Conservation (phyloP, 495 filamentous ascomycete species). For the Chaetomium cochliodes region DNA sequence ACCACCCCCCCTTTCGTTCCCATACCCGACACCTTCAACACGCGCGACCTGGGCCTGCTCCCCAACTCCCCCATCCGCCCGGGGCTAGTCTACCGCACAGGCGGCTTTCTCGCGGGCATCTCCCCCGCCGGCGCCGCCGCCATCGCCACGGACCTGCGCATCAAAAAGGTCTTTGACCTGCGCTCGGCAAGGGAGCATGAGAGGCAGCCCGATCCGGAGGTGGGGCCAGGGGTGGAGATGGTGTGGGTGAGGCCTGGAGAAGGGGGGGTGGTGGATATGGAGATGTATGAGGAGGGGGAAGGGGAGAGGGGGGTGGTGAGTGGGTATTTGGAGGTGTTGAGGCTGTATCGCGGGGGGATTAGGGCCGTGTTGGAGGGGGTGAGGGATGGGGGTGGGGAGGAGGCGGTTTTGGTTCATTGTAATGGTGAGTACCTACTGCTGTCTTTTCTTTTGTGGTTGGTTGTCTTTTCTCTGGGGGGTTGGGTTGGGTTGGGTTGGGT, state of each 20-base stretch:
- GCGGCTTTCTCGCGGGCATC: slow-evolving; percentile 40
- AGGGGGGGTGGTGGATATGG: slow-evolving; percentile 29
- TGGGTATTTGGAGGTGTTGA: slow-evolving; percentile 47
- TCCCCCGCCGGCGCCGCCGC: slow-evolving; percentile 37
- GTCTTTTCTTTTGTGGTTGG: neutral
- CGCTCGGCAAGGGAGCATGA: slow-evolving; percentile 41
- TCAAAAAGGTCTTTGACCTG: slow-evolving; percentile 48
- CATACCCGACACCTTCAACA: slow-evolving; percentile 53
- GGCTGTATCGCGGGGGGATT: slow-evolving; percentile 38
- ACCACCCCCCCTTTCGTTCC: slow-evolving; percentile 53
- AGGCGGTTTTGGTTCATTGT: slow-evolving; percentile 47
- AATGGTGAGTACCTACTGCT: slow-evolving; percentile 46
- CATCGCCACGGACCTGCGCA: slow-evolving; percentile 38
- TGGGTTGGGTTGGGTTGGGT: neutral
- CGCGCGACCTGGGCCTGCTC: slow-evolving; percentile 36
- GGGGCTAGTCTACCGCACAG: slow-evolving; percentile 54
- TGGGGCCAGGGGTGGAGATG: slow-evolving; percentile 44
- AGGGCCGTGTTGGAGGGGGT: slow-evolving; percentile 42
- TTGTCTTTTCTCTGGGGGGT: neutral
- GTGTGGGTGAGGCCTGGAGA: slow-evolving; percentile 38
- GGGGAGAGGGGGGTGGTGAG: slow-evolving; percentile 42
- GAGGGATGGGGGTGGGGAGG: slow-evolving; percentile 31
- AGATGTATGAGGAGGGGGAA: slow-evolving; percentile 40
- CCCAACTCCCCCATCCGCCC: slow-evolving; percentile 36
- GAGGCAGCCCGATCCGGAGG: slow-evolving; percentile 36